Percentiles rank a stretch among this genome's conserved stretches.
phyloP scores from a whole-genome alignment of 257 asterid genomes.

The Prunella vulgaris region DNA sequence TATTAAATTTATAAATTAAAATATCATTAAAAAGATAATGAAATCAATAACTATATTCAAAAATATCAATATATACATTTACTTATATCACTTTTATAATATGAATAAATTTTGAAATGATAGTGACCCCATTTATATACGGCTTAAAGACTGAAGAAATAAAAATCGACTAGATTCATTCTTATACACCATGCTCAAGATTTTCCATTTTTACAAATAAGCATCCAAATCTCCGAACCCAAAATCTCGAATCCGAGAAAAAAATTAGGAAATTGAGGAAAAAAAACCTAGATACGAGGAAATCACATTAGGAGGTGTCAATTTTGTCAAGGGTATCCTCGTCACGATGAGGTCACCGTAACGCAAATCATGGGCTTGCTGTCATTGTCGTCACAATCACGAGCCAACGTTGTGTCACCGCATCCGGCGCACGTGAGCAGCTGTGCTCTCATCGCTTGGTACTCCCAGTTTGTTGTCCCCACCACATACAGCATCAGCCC shows the following conservation, averaged over 20 bases:
- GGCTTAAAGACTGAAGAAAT: no score
- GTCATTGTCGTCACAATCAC: constrained; percentile 23
- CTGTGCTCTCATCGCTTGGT: constrained; percentile 62
- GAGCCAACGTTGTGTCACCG: constrained; percentile 26
- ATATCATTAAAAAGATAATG: no score
- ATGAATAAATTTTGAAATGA: no score
- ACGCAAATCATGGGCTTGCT: constrained; percentile 56
- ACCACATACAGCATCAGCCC: constrained; percentile 78
- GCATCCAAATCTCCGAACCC: constrained; percentile 13
- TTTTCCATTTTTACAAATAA: constrained; percentile 15
- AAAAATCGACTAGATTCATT: no score
- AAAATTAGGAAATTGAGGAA: neutral
- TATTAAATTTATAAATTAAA: no score
- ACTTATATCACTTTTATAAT: no score
- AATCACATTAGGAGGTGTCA: constrained; percentile 11
- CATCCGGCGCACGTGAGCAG: constrained; percentile 60
- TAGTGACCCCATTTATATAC: no score
- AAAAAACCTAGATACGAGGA: neutral
- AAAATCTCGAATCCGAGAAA: constrained; percentile 25
- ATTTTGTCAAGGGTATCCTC: neutral
- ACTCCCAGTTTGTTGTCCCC: constrained; percentile 70
- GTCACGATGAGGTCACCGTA: constrained; percentile 45
- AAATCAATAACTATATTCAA: no score
- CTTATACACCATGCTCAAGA: neutral
- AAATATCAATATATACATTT: no score